Evolutionary conservation across 345 rosid species (phyloP).

Genomic region (Citrus inodora): DNA sequence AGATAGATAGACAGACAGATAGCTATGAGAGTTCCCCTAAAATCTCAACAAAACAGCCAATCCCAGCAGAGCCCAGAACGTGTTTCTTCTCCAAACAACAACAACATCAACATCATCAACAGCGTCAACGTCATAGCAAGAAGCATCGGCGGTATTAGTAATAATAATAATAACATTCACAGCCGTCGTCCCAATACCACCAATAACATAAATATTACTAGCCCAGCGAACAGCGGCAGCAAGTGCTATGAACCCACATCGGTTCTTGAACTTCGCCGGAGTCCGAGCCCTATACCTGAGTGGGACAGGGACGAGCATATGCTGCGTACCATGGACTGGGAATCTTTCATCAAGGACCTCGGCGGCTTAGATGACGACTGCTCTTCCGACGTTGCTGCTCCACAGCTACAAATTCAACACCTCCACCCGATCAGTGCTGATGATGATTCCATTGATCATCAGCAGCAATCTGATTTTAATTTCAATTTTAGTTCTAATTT

Average conservation of each 20-base stretch:
- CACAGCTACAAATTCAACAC: conserved; percentile 15
- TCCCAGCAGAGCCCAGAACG: conserved; percentile 18
- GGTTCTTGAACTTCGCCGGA: conserved; percentile 67
- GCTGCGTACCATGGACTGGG: conserved; percentile 79
- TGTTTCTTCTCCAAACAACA: conserved; percentile 12
- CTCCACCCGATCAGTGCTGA: neutral
- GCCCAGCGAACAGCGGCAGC: neutral
- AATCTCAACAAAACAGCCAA: conserved; percentile 40
- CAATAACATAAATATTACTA: too few relatives aligned
- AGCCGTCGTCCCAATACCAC: conserved; percentile 3
- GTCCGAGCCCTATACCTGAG: conserved; percentile 40
- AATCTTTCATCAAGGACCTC: conserved; percentile 75
- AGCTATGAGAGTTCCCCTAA: conserved; percentile 66
- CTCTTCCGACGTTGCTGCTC: conserved; percentile 15
- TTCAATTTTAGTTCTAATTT: conserved; percentile 25
- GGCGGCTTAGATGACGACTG: conserved; percentile 55
- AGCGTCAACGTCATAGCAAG: neutral
- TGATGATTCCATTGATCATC: conserved; percentile 13
- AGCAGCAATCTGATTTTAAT: conserved; percentile 43
- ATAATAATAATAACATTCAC: neutral
- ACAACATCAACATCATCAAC: neutral
- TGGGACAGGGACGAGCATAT: conserved; percentile 54
- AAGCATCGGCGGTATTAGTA: neutral
- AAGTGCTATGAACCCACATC: conserved; percentile 71
- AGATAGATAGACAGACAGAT: neutral